A percentile compares a stretch with the other conserved stretches of the same genome.
These are phyloP conservation scores for Quercus agrifolia DNA, from an alignment of 306 rosid species.

Conservation along the genomic window DNA sequence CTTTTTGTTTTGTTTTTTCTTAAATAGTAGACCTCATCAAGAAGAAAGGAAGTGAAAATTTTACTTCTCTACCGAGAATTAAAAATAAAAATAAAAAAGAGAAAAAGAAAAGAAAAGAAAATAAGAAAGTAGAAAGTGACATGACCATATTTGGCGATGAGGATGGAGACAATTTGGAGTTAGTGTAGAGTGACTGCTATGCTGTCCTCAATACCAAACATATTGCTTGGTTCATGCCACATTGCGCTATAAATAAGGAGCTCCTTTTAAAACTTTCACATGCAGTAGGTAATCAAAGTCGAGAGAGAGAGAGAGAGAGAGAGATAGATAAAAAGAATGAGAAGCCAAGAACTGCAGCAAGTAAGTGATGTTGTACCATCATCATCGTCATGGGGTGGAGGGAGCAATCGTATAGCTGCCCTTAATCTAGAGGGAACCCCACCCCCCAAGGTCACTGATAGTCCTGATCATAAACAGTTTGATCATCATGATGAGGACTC, in stretches of 20 bases:
- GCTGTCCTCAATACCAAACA: too few species aligned
- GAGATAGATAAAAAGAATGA: background rate
- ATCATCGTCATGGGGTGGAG: background rate
- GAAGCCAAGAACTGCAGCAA: background rate
- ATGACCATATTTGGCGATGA: background rate
- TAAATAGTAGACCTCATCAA: too few species aligned
- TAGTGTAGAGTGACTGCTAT: background rate
- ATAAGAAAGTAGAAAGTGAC: background rate
- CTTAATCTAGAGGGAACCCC: too few species aligned
- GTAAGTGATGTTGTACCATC: background rate
- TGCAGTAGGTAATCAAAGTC: background rate
- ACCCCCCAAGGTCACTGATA: too few species aligned
- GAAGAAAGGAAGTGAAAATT: too few species aligned
- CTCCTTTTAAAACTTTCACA: background rate
- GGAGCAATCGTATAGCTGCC: slow-evolving; percentile 1
- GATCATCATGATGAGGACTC: background rate
- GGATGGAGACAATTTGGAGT: background rate
- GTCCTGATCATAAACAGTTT: too few species aligned
- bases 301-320: background rate
- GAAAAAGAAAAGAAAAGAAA: too few species aligned
- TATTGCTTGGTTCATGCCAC: background rate
- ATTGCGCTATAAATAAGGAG: background rate
- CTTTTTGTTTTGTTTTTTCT: too few species aligned
- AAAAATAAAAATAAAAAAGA: too few species aligned
- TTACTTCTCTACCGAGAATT: too few species aligned